Evolutionary conservation across 805 yeast species (phyloP).

Genomic region (Hanseniaspora thailandica): DNA sequence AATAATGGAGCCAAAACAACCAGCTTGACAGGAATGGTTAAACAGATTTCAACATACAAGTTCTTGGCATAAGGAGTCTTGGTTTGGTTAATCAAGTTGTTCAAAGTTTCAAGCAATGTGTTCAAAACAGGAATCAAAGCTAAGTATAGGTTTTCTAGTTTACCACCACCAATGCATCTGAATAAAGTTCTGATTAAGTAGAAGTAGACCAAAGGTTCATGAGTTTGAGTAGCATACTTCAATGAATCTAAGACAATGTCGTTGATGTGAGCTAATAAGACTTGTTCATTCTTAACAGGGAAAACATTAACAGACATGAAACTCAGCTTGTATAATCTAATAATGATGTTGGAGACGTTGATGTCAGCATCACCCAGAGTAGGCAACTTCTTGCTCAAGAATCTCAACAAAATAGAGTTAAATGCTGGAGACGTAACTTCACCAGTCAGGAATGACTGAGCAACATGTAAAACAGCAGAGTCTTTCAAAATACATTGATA

Average conservation of each 20-base stretch:
- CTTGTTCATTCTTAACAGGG: conserved; percentile 77
- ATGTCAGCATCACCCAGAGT: conserved; percentile 73
- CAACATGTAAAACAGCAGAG: conserved; percentile 76
- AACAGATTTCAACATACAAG: conserved; percentile 83
- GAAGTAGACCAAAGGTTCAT: conserved; percentile 84
- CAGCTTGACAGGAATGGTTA: conserved; percentile 89
- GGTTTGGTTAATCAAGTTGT: conserved; percentile 70
- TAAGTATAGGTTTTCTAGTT: conserved; percentile 84
- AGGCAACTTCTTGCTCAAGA: conserved; percentile 58
- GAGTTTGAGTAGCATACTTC: conserved; percentile 67
- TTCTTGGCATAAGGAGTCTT: conserved; percentile 84
- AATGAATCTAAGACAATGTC: conserved; percentile 71
- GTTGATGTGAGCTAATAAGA: conserved; percentile 77
- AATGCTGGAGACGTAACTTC: conserved; percentile 91
- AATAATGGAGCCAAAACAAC: conserved; percentile 90
- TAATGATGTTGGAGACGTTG: conserved; percentile 65
- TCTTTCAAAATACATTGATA: conserved; percentile 71
- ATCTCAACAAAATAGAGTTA: conserved; percentile 68
- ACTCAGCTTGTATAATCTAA: conserved; percentile 78
- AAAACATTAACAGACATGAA: conserved; percentile 92
- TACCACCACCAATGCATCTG: conserved; percentile 92
- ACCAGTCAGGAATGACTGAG: conserved; percentile 86
- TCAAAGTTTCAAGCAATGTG: conserved; percentile 71
- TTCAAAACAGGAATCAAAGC: conserved; percentile 87
- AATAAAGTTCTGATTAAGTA: conserved; percentile 78